Base-by-base conservation (phyloP, 2,329 filamentous ascomycete genomes). In the Hansfordia pulvinata region DNA sequence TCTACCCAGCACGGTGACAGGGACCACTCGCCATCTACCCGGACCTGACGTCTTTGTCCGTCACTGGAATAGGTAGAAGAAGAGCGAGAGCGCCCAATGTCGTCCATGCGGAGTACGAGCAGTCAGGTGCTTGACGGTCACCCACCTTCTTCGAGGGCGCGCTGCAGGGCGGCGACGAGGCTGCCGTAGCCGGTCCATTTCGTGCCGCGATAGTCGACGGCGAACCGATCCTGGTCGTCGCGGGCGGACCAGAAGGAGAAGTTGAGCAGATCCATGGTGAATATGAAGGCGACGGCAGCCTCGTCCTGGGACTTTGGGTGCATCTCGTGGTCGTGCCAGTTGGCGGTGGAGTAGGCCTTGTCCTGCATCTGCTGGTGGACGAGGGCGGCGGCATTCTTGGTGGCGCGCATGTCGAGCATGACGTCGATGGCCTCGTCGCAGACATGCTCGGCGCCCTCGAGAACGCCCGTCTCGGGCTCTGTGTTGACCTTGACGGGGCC, bases 141-240 rank as follows among this genome's bases (percentile, higher is more conserved):
- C 52, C 49, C 45, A 78, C 80, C 79, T 62, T 94, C 86, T 27
- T 96, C 85, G 21, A 96, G 56, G 3, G 85, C 92, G 41, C 90
- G 65, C 50, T 86, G 82, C 41, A 98, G 52, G 13, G 80, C 71
- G 14, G 90, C 90, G 12, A 96, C 83, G 30, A 98, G 56, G 49
- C 85, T 93, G 76, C 82, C 93, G 52, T 98, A 98, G 4, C 90
- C 90, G 0, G 85, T 94, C 84, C 85, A 96, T 30, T 55, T 71
- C 50, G 71, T 76, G 16, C 73, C 85, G 23, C 67, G 69, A 52
- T 94, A 96, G 30, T 82, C 76, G 21, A 98, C 68, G 8, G 79
- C 69, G 50, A 88, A 98, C 8, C 84, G 66, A 41, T 88, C 74
- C 5, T 73, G 64, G 8, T 80, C 75, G 1, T 60, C 52, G 23